phyloP scores from a whole-genome alignment of 495 filamentous ascomycete genomes.

The Xylaria scruposa region DNA sequence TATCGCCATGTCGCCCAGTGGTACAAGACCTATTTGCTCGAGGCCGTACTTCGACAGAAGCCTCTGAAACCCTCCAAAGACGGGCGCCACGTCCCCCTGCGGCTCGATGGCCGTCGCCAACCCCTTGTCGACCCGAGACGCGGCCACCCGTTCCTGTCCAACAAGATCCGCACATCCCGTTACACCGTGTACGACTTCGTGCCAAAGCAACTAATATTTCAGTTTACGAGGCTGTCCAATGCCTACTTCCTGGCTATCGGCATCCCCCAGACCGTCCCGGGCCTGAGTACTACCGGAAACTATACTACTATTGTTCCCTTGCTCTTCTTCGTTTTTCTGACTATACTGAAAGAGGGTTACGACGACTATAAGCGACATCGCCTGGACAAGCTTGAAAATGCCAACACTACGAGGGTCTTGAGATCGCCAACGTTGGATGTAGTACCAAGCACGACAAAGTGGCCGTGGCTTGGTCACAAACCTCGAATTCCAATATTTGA shows the following conservation, averaged over 20 bases:
- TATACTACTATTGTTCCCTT: constrained; percentile 88
- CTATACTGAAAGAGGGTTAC: constrained; percentile 90
- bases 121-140: constrained; percentile 77
- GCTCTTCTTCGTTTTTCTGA: constrained; percentile 81
- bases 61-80: constrained; percentile 48
- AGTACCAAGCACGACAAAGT: constrained; percentile 17
- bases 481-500: constrained; percentile 8
- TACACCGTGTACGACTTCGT: constrained; percentile 90
- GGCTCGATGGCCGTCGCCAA: constrained; percentile 53
- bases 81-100: constrained; percentile 71
- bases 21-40: constrained; percentile 45
- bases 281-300: constrained; percentile 84
- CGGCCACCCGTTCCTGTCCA: constrained; percentile 71
- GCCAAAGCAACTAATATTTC: constrained; percentile 84
- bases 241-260: constrained; percentile 90
- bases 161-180: constrained; percentile 82
- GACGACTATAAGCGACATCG: constrained; percentile 86
- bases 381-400: constrained; percentile 86
- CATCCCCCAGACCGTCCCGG: constrained; percentile 87
- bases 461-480: constrained; percentile 24
- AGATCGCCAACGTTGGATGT: constrained; percentile 14
- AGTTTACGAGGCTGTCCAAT: constrained; percentile 91
- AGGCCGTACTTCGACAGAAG: constrained; percentile 46
- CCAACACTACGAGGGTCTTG: constrained; percentile 67
- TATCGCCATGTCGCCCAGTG: constrained; percentile 35